Evolutionary conservation across 371 early-diverging fungal species (phyloP), one percentile per base, ranked within the genome.

Genomic region (Mortierella sp.): DNA sequence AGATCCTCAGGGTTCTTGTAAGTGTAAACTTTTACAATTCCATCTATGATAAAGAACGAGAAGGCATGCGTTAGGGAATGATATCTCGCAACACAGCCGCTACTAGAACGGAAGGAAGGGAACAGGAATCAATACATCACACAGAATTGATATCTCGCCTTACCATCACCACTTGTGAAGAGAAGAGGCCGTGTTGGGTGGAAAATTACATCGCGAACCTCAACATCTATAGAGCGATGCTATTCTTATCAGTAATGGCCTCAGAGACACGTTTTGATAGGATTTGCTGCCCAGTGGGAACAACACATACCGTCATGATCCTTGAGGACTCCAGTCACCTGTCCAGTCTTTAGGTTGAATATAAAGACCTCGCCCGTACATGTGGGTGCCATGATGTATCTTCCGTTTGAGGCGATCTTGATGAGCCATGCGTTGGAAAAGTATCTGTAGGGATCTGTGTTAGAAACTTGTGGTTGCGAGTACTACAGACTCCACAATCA

Each of bases 381-480:
- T 1, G 96, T 96, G 0, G 96, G 96, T 17, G 96, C 96, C 34
- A 91, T 65, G 27, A 96, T 55, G 65, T 94, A 94, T 24, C 95
- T 83, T 5, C 95, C 95, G 66, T 95, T 96, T 19, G 91, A 88
- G 1, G 94, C 82, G 47, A 95, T 85, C 43, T 94, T 92, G 39
- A 94, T 92, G 10, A 95, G 81, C 96, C 96, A 96, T 37, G 96
- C 95, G 67, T 96, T 96, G 17, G 96, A 88, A 65, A 90, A 83
- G 62, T 96, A 92, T 53, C 91, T 92, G 19, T 17, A 28, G 8
- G 40, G 39, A 9, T n/a, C 50, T 21, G 44, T n/a, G 44, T 19
- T 25, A 28, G 24, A 47, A 27, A 3, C 17, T 6, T 10, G 1
- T 5, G 3, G 21, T 0, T 7, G 1, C 28, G 2, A 13, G 13